phyloP scores from a whole-genome alignment of 768 basidiomycete species.

The Lactarius deliciosus region DNA sequence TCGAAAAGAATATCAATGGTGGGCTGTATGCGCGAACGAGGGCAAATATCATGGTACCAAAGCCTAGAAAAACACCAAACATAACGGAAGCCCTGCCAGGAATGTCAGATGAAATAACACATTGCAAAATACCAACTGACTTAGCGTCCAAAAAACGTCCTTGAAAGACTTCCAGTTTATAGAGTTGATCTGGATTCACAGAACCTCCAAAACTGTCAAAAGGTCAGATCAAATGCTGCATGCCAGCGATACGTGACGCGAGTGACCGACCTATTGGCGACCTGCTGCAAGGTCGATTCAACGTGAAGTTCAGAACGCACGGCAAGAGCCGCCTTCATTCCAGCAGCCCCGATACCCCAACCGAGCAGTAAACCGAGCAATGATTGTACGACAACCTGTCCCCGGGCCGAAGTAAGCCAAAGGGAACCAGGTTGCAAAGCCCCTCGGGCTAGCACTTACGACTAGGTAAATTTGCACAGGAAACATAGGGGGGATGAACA shows the following conservation, averaged over 20 bases:
- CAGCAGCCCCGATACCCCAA: conserved; percentile 56
- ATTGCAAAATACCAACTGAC: conserved; percentile 27
- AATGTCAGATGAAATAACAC: conserved; percentile 5
- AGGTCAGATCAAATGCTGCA: background rate
- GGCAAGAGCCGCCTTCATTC: conserved; percentile 50
- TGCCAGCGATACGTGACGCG: background rate
- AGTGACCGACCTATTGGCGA: conserved; percentile 22
- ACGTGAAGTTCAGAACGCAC: conserved; percentile 39
- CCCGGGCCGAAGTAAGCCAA: background rate
- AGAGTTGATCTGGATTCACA: conserved; percentile 41
- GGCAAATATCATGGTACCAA: conserved; percentile 46
- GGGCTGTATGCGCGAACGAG: conserved; percentile 48
- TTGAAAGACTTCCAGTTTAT: conserved; percentile 44
- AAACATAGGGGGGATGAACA: conserved; percentile 22
- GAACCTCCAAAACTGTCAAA: conserved; percentile 36
- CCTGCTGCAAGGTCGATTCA: conserved; percentile 33
- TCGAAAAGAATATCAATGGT: conserved; percentile 44
- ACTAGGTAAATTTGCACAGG: conserved; percentile 21
- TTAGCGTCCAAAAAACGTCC: conserved; percentile 50
- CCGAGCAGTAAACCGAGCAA: conserved; percentile 47
- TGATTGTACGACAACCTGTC: conserved; percentile 15
- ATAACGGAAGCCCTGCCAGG: conserved; percentile 42
- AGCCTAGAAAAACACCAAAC: conserved; percentile 49
- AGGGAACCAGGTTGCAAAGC: conserved; percentile 39
- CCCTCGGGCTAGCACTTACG: conserved; percentile 27